phyloP scores from a whole-genome alignment of 495 filamentous ascomycete genomes.

The Penicillium bialowiezense region DNA sequence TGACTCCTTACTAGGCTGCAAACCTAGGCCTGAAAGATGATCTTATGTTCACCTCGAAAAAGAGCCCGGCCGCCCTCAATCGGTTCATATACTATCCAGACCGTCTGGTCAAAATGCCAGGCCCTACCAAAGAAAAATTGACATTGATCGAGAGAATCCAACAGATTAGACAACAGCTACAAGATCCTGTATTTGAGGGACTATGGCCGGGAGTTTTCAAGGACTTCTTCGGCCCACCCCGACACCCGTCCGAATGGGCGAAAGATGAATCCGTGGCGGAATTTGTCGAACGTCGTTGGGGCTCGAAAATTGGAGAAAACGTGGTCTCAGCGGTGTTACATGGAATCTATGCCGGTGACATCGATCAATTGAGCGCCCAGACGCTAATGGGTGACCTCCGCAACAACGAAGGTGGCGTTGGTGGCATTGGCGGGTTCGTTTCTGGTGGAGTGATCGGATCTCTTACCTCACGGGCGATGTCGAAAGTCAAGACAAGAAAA shows the following conservation, averaged over 20 bases:
- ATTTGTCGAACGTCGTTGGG: slow-evolving; percentile 60
- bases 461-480: slow-evolving; percentile 7
- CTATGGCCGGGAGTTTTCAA: slow-evolving; percentile 34
- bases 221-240: slow-evolving; percentile 36
- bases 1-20: slow-evolving; percentile 48
- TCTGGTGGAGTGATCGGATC: slow-evolving; percentile 21
- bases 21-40: slow-evolving; percentile 60
- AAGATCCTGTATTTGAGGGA: slow-evolving; percentile 64
- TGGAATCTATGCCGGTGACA: slow-evolving; percentile 93
- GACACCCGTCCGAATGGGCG: slow-evolving; percentile 13
- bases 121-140: slow-evolving; percentile 23
- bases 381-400: slow-evolving; percentile 56
- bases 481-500: slow-evolving; percentile 2
- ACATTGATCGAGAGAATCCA: slow-evolving; percentile 23
- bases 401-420: slow-evolving; percentile 42
- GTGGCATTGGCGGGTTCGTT: slow-evolving; percentile 5
- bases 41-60: slow-evolving; percentile 54
- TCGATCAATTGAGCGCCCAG: slow-evolving; percentile 71
- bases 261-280: slow-evolving; percentile 71
- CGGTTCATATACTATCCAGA: slow-evolving; percentile 95
- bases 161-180: slow-evolving; percentile 33
- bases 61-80: slow-evolving; percentile 50
- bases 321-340: slow-evolving; percentile 75
- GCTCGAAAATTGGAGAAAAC: slow-evolving; percentile 64
- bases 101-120: slow-evolving; percentile 71